Evolutionary conservation across 768 basidiomycete genomes (phyloP).

Genomic region (Scleroderma bovista): DNA sequence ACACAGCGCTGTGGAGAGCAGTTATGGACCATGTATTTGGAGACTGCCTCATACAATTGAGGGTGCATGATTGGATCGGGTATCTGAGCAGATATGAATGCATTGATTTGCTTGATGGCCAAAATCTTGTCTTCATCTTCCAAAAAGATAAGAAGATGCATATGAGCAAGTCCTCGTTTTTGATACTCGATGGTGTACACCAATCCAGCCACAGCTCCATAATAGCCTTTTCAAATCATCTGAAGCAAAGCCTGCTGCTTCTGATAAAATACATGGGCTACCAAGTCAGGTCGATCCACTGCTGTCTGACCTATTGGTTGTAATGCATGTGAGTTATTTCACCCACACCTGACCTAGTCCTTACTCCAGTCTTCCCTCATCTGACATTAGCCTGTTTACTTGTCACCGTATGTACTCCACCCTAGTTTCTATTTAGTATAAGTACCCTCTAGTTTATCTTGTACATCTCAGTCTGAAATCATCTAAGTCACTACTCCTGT

Average conservation of each 20-base stretch:
- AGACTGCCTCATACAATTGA: slow-evolving; percentile 34
- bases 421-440: too few species aligned
- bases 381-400: too few species aligned
- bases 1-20: slow-evolving; percentile 31
- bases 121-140: slow-evolving; percentile 27
- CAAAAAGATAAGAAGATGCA: slow-evolving; percentile 46
- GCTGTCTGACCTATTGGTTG: slow-evolving; percentile 26
- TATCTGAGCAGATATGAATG: slow-evolving; percentile 34
- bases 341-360: too few species aligned
- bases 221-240: slow-evolving; percentile 34
- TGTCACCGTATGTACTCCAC: too few species aligned
- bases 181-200: slow-evolving; percentile 56
- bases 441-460: too few species aligned
- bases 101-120: slow-evolving; percentile 35
- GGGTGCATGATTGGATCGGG: slow-evolving; percentile 39
- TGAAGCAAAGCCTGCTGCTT: slow-evolving; percentile 35
- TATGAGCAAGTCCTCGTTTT: slow-evolving; percentile 50
- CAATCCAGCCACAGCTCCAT: slow-evolving; percentile 38
- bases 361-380: too few species aligned
- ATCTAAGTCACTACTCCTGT: too few species aligned
- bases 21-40: slow-evolving; percentile 41
- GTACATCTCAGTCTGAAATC: too few species aligned
- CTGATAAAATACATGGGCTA: slow-evolving; percentile 39
- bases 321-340: too few species aligned
- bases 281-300: slow-evolving; percentile 43